phyloP scores from a whole-genome alignment of 306 rosid species.

The Vigna trinervia region DNA sequence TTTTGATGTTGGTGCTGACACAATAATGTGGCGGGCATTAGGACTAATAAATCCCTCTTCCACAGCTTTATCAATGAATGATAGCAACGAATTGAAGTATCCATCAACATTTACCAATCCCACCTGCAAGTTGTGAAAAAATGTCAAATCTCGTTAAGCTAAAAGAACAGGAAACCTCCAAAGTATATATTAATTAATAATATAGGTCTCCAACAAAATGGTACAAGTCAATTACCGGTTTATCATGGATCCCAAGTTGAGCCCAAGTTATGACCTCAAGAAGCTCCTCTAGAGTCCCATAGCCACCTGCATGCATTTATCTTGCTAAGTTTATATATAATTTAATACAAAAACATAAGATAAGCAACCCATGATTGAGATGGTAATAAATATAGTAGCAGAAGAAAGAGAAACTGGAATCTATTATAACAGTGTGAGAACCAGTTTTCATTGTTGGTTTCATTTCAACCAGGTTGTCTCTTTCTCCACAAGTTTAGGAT shows the following conservation, averaged over 20 bases:
- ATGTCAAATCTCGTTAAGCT: constrained; percentile 34
- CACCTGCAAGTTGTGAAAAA: constrained; percentile 60
- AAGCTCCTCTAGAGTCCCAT: constrained; percentile 97
- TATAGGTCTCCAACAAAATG: constrained; percentile 23
- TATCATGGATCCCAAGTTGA: constrained; percentile 98
- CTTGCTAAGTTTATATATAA: constrained; percentile 20
- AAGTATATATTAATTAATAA: not conserved
- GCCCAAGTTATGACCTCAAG: constrained; percentile 99
- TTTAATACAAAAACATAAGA: not conserved
- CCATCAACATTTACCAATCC: constrained; percentile 98
- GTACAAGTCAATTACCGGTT: constrained; percentile 66
- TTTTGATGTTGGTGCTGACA: constrained; percentile 88
- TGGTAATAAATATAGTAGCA: not conserved
- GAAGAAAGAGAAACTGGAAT: constrained; percentile 1
- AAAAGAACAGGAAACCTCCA: constrained; percentile 3
- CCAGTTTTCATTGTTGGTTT: constrained; percentile 23
- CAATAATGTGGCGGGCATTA: constrained; percentile 89
- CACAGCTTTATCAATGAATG: constrained; percentile 93
- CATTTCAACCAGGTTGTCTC: constrained; percentile 13
- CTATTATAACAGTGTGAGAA: constrained; percentile 16
- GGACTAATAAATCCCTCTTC: constrained; percentile 96
- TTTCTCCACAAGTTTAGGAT: constrained; percentile 30
- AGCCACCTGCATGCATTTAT: constrained; percentile 80
- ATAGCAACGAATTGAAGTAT: constrained; percentile 83
- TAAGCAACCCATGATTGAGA: constrained; percentile 25